Percentiles rank a stretch among this genome's conserved stretches.
phyloP scores from a whole-genome alignment of 192 early-diverging fungal genomes.

The Chytriomyces hyalinus region DNA sequence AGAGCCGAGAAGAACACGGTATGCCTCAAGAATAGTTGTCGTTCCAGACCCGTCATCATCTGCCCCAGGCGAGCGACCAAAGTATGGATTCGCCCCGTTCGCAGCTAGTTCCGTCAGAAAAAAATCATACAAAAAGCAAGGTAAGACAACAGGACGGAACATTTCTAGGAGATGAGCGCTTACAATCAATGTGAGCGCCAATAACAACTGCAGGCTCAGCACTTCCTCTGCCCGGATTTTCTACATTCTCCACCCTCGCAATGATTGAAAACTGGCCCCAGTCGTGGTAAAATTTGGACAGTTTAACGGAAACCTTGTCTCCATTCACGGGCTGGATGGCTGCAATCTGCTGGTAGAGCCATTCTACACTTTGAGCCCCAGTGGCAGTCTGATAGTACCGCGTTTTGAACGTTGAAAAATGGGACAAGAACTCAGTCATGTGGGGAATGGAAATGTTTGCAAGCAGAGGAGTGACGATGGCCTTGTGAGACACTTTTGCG shows the following conservation, averaged over 20 bases:
- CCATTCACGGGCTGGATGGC: conserved; percentile 11
- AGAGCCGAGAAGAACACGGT: conserved; percentile 71
- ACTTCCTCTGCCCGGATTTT: not conserved
- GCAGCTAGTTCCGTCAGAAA: not conserved
- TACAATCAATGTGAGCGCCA: not conserved
- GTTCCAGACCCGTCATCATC: conserved; percentile 93
- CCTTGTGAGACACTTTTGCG: conserved; percentile 52
- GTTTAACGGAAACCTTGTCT: conserved; percentile 33
- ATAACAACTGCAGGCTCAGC: not conserved
- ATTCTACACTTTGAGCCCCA: conserved; percentile 46
- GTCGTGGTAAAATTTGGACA: conserved; percentile 74
- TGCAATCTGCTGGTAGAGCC: conserved; percentile 50
- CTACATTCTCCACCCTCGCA: conserved; percentile 68
- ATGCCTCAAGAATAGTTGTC: conserved; percentile 86
- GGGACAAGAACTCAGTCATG: conserved; percentile 71
- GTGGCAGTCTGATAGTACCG: conserved; percentile 79
- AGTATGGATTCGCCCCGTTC: conserved; percentile 62
- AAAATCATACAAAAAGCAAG: not conserved
- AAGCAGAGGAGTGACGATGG: conserved; percentile 66
- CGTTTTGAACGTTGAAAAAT: conserved; percentile 83
- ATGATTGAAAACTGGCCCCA: conserved; percentile 88
- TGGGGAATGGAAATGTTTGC: conserved; percentile 66
- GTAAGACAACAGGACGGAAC: not conserved
- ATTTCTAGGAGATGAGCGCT: too few relatives aligned
- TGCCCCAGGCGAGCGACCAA: conserved; percentile 82